Evolutionary conservation across 1,139 yeast genomes (phyloP).

Genomic region (Pichia cactophila): DNA sequence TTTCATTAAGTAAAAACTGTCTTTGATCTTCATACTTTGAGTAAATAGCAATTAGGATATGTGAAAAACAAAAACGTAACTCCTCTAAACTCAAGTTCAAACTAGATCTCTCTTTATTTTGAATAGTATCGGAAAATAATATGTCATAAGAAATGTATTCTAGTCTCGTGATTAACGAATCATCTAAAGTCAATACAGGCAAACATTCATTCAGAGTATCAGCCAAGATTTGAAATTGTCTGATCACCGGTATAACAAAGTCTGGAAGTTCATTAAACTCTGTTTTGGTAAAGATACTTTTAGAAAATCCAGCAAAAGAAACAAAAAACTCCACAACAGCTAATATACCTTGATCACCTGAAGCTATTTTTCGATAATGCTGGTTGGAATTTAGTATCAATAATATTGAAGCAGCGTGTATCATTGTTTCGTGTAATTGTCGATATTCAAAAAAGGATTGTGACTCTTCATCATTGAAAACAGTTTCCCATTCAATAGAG

Average conservation of each 20-base stretch:
- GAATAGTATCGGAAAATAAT: conserved; percentile 25
- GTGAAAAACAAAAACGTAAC: conserved; percentile 31
- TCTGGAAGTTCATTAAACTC: conserved; percentile 6
- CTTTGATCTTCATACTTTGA: conserved; percentile 43
- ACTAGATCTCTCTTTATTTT: conserved; percentile 20
- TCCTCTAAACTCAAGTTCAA: conserved; percentile 27
- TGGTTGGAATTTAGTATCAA: conserved; percentile 36
- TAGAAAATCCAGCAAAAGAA: conserved; percentile 32
- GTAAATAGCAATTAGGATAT: conserved; percentile 40
- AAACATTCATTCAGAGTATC: conserved; percentile 11
- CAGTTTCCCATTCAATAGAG: conserved; percentile 20
- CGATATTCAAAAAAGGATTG: conserved; percentile 4
- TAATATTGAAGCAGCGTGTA: conserved; percentile 35
- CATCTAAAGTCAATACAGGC: conserved; percentile 31
- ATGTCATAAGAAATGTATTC: conserved; percentile 40
- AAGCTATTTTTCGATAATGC: conserved; percentile 36
- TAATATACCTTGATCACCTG: conserved; percentile 38
- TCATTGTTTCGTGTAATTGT: conserved; percentile 25
- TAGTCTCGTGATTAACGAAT: conserved; percentile 40
- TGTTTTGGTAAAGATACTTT: conserved; percentile 15
- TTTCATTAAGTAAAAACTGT: conserved; percentile 51
- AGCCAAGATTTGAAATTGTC: conserved; percentile 1
- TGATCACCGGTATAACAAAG: conserved; percentile 5
- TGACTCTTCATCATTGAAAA: conserved; percentile 6
- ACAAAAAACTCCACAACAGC: conserved; percentile 36